Base-by-base conservation (phyloP, 2,329 filamentous ascomycete genomes). In the Neoarthrinium moseri region DNA sequence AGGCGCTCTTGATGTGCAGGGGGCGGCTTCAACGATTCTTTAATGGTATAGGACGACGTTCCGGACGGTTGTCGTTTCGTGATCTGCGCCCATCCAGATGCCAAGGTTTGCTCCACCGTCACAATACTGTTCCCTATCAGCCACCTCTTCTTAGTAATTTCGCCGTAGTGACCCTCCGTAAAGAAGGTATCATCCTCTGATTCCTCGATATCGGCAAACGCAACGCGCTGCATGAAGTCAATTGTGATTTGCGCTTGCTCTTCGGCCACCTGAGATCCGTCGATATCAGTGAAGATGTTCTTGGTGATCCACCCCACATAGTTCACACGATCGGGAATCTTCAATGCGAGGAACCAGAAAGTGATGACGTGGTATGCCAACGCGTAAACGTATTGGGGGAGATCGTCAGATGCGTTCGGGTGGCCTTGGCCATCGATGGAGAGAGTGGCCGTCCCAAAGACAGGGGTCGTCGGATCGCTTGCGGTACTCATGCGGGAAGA, bases 291-390 rank as follows among this genome's bases (percentile, higher is more conserved):
- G 56, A 92, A 91, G 8, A 99, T 76, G 52, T 90, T 90, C 59
- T 86, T 90, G 10, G 88, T 86, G 52, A 99, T 96, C 89, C 90
- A 96, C 22, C 84, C 83, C 42, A 96, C 91, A 54, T 95, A 86
- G 50, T 83, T 89, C 26, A 86, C 81, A 41, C 94, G 84, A 61
- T 96, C 91, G 29, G 86, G 81, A 42, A 96, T 77, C 59, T 90
- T 92, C 56, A 99, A 66, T 1, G 91, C 88, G 55, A 99, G 77
- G 63, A 97, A 99, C 94, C 94, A 99, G 62, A 95, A 96, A 2
- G 91, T 87, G 54, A 99, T 91, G 56, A 96, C 90, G 63, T 97
- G 91, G 62, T 96, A 96, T 7, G 92, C 92, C 43, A 97, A 73
- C 2, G 91, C 88, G 64, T 95, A 94, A 21, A 99, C 89, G 63